A percentile compares a stretch with the other conserved stretches of the same genome.
Conservation (phyloP, 1,284 basidiomycete genomes). For the Puccinia horiana region DNA sequence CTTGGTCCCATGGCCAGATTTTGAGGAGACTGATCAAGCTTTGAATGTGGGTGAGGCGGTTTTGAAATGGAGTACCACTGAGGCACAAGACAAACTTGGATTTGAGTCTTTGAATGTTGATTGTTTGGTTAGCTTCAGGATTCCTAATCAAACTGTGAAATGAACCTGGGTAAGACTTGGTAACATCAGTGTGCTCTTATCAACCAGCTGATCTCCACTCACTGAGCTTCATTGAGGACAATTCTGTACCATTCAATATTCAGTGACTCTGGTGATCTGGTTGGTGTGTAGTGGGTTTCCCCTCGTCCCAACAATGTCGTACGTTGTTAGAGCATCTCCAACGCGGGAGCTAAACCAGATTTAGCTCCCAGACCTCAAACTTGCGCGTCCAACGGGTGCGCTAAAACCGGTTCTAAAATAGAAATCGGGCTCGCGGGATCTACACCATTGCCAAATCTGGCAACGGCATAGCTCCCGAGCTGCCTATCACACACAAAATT, state of each 20-base stretch:
- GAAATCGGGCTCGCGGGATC: too few relatives aligned
- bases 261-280: neutral
- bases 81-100: neutral
- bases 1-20: neutral
- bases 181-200: too few relatives aligned
- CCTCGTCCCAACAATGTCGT: neutral
- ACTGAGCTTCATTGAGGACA: constrained; percentile 12
- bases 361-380: too few relatives aligned
- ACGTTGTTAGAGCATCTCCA: constrained; percentile 2
- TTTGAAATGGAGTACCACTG: neutral
- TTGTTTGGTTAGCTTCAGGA: neutral
- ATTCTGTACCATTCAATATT: neutral
- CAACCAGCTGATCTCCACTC: too few relatives aligned
- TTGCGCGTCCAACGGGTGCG: too few relatives aligned
- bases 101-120: neutral
- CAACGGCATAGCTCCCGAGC: too few relatives aligned
- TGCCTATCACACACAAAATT: too few relatives aligned
- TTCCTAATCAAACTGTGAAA: neutral
- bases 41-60: neutral
- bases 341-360: too few relatives aligned
- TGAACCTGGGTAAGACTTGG: neutral
- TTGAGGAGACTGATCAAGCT: neutral
- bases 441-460: too few relatives aligned
- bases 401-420: too few relatives aligned
- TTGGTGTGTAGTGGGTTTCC: neutral